Base-by-base conservation (phyloP, 1,284 basidiomycete genomes). In the Agroathelia rolfsii region DNA sequence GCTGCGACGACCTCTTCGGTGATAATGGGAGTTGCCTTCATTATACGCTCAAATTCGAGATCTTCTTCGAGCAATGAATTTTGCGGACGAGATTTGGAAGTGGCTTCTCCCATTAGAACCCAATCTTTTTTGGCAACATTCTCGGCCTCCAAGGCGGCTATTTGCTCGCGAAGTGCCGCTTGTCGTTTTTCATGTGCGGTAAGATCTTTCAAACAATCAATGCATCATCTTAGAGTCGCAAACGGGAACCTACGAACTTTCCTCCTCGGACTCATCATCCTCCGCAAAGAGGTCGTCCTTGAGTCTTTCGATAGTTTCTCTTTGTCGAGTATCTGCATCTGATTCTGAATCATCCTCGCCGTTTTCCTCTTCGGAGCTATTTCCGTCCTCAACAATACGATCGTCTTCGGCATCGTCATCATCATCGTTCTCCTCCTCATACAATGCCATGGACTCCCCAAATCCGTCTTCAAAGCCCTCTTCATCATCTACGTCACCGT, bases 1-100 rank as follows among this genome's bases (percentile, higher is more conserved):
- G 67, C 69, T 35, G 76, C 71, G 5, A 94, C 87, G 27, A 65
- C 68, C 52, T 94, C 88, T 50, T 96, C 89, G 0, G 95, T 97
- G 38, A 95, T 75, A 30, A 89, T 71, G 7, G 94, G 95, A 1
- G 83, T 81, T 11, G 79, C 67, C 58, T 94, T 96, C 60, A 78
- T 76, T 9, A 83, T 74, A 16, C 79, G 83, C 45, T 98, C 95
- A 44, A 94, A 98, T 39, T 97, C 93, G 25, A 99, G 70, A 53
- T 96, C 88, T 54, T 97, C 86, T 53, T 90, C 88, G 9, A 99
- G 68, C 11, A 97, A 64, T 15, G 87, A 87, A 58, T 98, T 93
- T 50, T 88, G 76, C 1, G 95, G 94, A 33, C 95, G 75, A 25
- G 79, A 62, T 23, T 79, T 72, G 5, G 86, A 74, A 8, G 72